Percentiles rank a stretch among this genome's conserved stretches.
These are phyloP conservation scores for Solanum corneliomulleri DNA, from an alignment of 257 asterid genomes.

Conservation along the genomic window DNA sequence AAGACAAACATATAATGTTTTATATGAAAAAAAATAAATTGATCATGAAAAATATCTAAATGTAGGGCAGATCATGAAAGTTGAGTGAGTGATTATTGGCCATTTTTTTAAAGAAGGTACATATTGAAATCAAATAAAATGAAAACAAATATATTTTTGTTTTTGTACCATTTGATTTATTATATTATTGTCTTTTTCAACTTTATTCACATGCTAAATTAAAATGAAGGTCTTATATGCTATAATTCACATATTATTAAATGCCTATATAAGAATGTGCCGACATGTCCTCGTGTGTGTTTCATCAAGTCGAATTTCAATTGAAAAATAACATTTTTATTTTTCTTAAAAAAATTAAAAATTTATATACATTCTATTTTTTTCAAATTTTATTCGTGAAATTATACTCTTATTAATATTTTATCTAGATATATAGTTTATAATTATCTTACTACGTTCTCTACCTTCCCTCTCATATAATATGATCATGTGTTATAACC, in stretches of 20 bases:
- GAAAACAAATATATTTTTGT: not conserved
- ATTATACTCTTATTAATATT: not conserved
- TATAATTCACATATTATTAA: not conserved
- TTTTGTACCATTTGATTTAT: not conserved
- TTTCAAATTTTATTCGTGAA: accelerated
- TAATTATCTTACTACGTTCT: not conserved
- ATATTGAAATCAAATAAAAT: not conserved
- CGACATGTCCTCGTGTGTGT: not conserved
- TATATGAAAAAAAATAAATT: not conserved
- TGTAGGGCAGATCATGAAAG: not conserved
- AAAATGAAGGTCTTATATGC: not conserved
- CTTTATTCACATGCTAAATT: not conserved
- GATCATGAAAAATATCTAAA: not conserved
- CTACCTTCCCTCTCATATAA: not conserved
- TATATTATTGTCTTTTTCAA: not conserved
- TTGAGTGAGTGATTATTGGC: not conserved
- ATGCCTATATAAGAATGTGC: not conserved
- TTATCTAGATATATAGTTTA: not conserved
- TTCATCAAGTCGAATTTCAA: not conserved
- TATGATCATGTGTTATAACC: not conserved
- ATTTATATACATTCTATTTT: not conserved
- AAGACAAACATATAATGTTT: not conserved
- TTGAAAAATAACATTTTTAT: not conserved
- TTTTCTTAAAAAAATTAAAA: not conserved
- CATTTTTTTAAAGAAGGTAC: not conserved